Evolutionary conservation across 2,329 filamentous ascomycete genomes (phyloP).

Genomic region (Drechslera avenae): DNA sequence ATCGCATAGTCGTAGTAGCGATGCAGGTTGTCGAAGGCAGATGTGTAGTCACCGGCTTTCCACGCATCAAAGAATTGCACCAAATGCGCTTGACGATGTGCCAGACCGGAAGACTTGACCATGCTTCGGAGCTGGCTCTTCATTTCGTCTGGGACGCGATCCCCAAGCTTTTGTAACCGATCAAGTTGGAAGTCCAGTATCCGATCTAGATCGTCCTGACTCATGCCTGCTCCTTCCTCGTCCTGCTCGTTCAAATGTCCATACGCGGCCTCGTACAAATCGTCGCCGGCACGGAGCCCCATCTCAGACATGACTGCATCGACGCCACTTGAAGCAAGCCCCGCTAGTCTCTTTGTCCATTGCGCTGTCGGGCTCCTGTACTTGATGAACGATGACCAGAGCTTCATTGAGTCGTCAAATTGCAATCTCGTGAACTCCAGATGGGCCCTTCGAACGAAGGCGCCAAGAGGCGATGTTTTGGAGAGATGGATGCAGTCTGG

Average conservation of each 20-base stretch:
- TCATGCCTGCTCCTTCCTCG: slow-evolving; percentile 57
- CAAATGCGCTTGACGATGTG: slow-evolving; percentile 77
- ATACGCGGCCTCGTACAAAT: slow-evolving; percentile 58
- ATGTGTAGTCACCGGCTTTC: slow-evolving; percentile 87
- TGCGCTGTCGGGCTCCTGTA: slow-evolving; percentile 78
- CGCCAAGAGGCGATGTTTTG: slow-evolving; percentile 77
- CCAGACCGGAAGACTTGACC: slow-evolving; percentile 67
- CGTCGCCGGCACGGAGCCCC: slow-evolving; percentile 58
- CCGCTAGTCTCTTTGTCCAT: slow-evolving; percentile 57
- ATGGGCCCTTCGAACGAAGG: slow-evolving; percentile 75
- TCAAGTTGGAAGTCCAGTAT: slow-evolving; percentile 88
- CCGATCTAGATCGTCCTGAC: slow-evolving; percentile 78
- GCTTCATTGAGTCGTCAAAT: slow-evolving; percentile 75
- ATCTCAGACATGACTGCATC: slow-evolving; percentile 67
- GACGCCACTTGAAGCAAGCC: slow-evolving; percentile 49
- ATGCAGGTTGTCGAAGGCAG: slow-evolving; percentile 88
- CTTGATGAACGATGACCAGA: slow-evolving; percentile 83
- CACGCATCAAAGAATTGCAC: slow-evolving; percentile 89
- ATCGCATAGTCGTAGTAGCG: slow-evolving; percentile 97
- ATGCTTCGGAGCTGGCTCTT: slow-evolving; percentile 72
- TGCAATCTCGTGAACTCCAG: slow-evolving; percentile 80
- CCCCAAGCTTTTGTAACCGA: slow-evolving; percentile 85
- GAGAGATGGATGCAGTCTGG: slow-evolving; percentile 64
- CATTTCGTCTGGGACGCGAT: slow-evolving; percentile 75
- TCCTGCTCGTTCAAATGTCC: slow-evolving; percentile 52